Evolutionary conservation across 163 green algal genomes (phyloP).

Genomic region (Chlorella variabilis): DNA sequence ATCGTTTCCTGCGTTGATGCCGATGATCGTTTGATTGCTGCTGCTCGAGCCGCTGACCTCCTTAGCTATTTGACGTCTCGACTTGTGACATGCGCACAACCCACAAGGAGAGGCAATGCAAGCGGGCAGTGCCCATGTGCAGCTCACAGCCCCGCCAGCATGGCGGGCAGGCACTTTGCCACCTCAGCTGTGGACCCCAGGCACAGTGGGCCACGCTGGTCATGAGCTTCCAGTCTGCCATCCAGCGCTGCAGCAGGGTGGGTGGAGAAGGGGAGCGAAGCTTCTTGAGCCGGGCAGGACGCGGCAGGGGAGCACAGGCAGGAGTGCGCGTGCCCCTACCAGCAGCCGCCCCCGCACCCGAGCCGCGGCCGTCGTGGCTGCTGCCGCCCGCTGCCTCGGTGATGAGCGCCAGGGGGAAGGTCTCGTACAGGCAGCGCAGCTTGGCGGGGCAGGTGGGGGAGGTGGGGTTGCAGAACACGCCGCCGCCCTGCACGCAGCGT

Average conservation of each 20-base stretch:
- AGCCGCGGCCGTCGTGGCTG: conserved; percentile 57
- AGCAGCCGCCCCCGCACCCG: not conserved
- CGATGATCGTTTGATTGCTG: too few species aligned
- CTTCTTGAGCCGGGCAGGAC: too few species aligned
- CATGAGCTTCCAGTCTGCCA: conserved; percentile 2
- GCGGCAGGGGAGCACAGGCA: too few species aligned
- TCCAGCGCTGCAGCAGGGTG: conserved; percentile 12
- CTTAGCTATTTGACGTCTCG: too few species aligned
- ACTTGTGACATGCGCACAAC: too few species aligned
- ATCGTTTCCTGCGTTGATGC: too few species aligned
- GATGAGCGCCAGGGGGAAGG: conserved; percentile 76
- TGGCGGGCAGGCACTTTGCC: conserved; percentile 62
- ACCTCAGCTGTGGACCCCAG: conserved; percentile 75
- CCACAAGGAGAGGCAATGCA: too few species aligned
- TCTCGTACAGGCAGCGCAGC: conserved; percentile 90
- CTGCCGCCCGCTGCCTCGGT: conserved; percentile 79
- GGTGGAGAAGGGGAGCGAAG: not conserved
- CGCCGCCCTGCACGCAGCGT: conserved; percentile 78
- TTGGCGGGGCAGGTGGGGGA: conserved; percentile 75
- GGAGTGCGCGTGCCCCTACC: not conserved
- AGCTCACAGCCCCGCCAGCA: conserved; percentile 43
- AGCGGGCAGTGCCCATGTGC: too few species aligned
- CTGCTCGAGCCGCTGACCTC: too few species aligned
- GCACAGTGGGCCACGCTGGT: conserved; percentile 39
- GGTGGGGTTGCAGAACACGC: conserved; percentile 86